Percentiles rank a stretch among this genome's conserved stretches.
Conservation (phyloP, 73 alveolate species). For the Paramecium bursaria region DNA sequence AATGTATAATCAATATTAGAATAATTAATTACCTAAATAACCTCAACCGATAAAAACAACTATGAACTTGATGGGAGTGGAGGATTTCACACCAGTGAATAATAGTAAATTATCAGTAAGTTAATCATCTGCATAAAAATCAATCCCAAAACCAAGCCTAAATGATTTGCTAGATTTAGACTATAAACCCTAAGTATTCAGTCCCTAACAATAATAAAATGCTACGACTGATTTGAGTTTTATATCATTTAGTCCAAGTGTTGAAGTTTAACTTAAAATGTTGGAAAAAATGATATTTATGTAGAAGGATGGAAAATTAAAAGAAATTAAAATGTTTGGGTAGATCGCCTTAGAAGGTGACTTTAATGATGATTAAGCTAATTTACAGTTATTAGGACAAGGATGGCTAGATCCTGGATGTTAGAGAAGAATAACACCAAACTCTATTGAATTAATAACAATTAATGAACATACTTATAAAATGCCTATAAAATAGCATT, state of each 20-base stretch:
- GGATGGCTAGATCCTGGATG: slow-evolving; percentile 50
- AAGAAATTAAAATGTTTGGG: slow-evolving; percentile 59
- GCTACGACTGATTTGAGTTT: slow-evolving; percentile 23
- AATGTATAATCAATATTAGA: background rate
- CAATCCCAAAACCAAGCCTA: background rate
- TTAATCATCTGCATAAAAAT: background rate
- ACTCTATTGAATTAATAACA: slow-evolving; percentile 5
- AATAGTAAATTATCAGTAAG: background rate
- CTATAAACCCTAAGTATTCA: background rate
- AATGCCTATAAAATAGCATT: background rate
- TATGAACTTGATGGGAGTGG: too few species aligned
- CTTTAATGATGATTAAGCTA: slow-evolving; percentile 45
- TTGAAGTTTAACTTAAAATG: slow-evolving; percentile 34
- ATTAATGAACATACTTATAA: slow-evolving; percentile 31
- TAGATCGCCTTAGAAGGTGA: slow-evolving; percentile 55
- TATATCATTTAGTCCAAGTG: background rate
- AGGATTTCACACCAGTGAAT: too few species aligned
- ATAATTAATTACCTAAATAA: background rate
- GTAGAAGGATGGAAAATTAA: slow-evolving; percentile 41
- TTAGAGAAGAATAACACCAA: slow-evolving; percentile 60
- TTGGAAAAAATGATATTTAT: slow-evolving; percentile 36
- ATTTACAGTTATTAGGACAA: slow-evolving; percentile 3
- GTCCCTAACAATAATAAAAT: background rate
- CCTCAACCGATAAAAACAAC: background rate
- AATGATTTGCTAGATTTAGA: slow-evolving; percentile 56